Base-by-base conservation (phyloP, 495 filamentous ascomycete species). In the Podospora conica region DNA sequence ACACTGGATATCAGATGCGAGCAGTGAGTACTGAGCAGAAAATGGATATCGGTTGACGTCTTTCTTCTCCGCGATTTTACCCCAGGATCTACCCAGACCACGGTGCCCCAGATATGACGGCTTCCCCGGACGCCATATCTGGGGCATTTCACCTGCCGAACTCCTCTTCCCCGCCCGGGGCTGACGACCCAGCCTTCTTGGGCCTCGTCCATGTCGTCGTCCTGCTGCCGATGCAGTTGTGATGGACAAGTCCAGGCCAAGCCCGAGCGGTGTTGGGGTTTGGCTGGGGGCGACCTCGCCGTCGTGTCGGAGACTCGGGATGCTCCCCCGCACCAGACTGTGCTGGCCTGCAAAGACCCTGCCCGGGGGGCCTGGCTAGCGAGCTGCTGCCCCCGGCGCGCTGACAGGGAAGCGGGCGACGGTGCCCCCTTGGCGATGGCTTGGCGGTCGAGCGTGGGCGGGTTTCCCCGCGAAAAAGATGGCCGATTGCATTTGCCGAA, bases 401-500 rank as follows among this genome's bases (percentile, higher is more conserved):
- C 55, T 57, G 28, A 40, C 60, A 48, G 22, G 40, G 60, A 61
- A 24, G 60, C 20, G 28, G 23, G 27, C 27, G 25, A 53, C 24
- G 23, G 59, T 15, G 53, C 24, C 61, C 24, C 3, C 61, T 63
- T 63, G 61, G 61, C 61, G 53, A 31, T 33, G 21, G 40, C 60
- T 61, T 61, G 60, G 60, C 60, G 22, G 48, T 4, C 24, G 25
- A n/a, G 24, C 12, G 8, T 53, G 31, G 61, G 61, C 28, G 24
- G 54, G 61, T 18, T 63, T 63, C 61, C 61, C 61, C 61, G 61
- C 61, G 61, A 63, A 63, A 63, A 55, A 24, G 48, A 20, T 56
- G 24, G 23, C 61, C 61, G 61, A 63, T 18, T 27, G 18, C 27
- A 63, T 63, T 63, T 63, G 61, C 61, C 61, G 61, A 63, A 40